These are phyloP conservation scores for Alternaria dauci DNA, from an alignment of 2,329 filamentous ascomycete species.

Conservation along the genomic window DNA sequence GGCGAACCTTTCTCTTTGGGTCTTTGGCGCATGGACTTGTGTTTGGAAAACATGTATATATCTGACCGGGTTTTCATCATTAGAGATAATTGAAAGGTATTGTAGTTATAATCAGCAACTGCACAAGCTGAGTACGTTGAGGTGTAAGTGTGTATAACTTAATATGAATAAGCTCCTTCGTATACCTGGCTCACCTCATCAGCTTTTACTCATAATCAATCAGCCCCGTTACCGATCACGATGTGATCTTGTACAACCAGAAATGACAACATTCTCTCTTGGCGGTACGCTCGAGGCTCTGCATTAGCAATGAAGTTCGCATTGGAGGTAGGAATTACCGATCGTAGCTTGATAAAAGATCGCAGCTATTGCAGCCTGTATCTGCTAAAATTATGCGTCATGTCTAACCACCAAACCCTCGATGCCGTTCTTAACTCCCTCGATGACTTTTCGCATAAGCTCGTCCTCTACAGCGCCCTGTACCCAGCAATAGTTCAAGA, in stretches of 20 bases:
- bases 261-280: too few species aligned
- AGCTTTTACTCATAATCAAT: too few species aligned
- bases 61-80: neutral
- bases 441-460: conserved; percentile 32
- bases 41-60: neutral
- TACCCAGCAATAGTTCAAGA: conserved; percentile 54
- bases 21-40: neutral
- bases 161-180: too few species aligned
- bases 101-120: neutral
- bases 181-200: too few species aligned
- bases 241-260: too few species aligned
- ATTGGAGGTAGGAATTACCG: too few species aligned
- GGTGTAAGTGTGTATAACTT: too few species aligned
- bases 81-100: neutral
- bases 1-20: neutral
- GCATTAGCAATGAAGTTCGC: too few species aligned
- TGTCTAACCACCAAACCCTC: neutral
- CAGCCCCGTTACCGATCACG: too few species aligned
- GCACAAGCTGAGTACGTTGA: neutral
- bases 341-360: too few species aligned
- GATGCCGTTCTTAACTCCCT: conserved; percentile 15
- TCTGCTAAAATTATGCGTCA: neutral
- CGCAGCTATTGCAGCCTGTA: too few species aligned
- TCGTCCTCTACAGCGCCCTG: conserved; percentile 46
- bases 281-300: too few species aligned